phyloP scores from a whole-genome alignment of 1,139 yeast species.

The Geotrichum klebahnii region DNA sequence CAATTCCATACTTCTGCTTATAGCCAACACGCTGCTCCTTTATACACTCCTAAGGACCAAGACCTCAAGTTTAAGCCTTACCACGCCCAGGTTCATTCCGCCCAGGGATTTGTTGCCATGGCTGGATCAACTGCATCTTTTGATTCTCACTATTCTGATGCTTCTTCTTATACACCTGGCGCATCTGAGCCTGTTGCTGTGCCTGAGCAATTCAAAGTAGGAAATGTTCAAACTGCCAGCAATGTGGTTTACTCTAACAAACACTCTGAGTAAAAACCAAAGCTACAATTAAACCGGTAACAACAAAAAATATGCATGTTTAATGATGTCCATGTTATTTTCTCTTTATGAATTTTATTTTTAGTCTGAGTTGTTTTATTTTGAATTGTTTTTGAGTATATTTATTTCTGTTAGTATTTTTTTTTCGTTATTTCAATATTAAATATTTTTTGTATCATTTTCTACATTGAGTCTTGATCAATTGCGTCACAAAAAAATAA shows the following conservation, averaged over 20 bases:
- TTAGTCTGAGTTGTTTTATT: too few relatives aligned
- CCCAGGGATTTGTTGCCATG: slow-evolving; percentile 7
- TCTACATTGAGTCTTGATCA: too few relatives aligned
- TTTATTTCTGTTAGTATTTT: too few relatives aligned
- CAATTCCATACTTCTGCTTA: slow-evolving; percentile 1
- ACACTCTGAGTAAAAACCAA: slow-evolving; percentile 6
- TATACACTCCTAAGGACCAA: background rate
- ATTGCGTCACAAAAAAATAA: too few relatives aligned
- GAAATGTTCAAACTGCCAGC: slow-evolving; percentile 9
- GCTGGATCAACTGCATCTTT: slow-evolving; percentile 7
- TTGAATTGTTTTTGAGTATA: too few relatives aligned
- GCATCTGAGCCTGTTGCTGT: background rate
- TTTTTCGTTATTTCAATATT: too few relatives aligned
- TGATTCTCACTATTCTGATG: background rate
- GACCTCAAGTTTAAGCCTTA: background rate
- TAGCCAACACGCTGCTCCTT: background rate
- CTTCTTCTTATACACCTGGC: background rate
- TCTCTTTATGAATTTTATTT: slow-evolving; percentile 1
- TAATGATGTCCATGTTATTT: too few relatives aligned
- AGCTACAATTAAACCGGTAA: too few relatives aligned
- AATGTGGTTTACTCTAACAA: slow-evolving; percentile 11
- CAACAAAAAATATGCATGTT: too few relatives aligned
- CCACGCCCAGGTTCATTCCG: slow-evolving; percentile 3
- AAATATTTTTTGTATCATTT: too few relatives aligned
- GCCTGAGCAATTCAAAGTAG: slow-evolving; percentile 6